These are phyloP conservation scores for Fusarium abutilonis DNA, from an alignment of 2,329 filamentous ascomycete genomes.

Conservation along the genomic window DNA sequence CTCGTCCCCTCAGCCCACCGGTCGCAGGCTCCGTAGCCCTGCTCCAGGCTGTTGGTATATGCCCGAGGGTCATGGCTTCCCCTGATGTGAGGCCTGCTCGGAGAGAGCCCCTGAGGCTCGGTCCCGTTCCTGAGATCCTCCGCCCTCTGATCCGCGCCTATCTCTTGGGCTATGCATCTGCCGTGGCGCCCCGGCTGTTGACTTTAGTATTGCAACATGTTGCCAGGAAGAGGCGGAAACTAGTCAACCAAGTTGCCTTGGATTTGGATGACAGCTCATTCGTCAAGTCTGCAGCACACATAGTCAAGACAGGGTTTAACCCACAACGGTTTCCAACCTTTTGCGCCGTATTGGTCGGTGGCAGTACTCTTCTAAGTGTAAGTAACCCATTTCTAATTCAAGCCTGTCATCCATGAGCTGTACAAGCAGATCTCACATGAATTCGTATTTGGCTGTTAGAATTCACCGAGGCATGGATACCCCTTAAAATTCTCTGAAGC, in stretches of 20 bases:
- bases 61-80: constrained; percentile 27
- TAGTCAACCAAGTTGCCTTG: constrained; percentile 39
- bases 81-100: constrained; percentile 30
- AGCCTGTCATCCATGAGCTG: no score
- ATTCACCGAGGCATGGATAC: neutral
- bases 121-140: constrained; percentile 59
- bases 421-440: no score
- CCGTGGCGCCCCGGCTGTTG: constrained; percentile 65
- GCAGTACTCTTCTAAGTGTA: constrained; percentile 70
- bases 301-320: constrained; percentile 63
- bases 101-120: constrained; percentile 41
- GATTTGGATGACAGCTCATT: constrained; percentile 48
- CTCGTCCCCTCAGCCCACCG: constrained; percentile 14
- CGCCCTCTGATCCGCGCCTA: constrained; percentile 69
- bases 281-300: constrained; percentile 48
- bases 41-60: constrained; percentile 30
- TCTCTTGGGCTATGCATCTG: constrained; percentile 68
- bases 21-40: constrained; percentile 42
- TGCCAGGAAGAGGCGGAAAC: constrained; percentile 50
- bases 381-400: constrained; percentile 31
- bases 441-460: neutral
- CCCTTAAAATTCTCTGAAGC: constrained; percentile 11
- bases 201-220: constrained; percentile 63
- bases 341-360: constrained; percentile 68
- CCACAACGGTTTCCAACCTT: constrained; percentile 69